Evolutionary conservation across 495 filamentous ascomycete genomes (phyloP), one percentile per base, ranked within the genome.

Genomic region (Penicillium cinerascens): DNA sequence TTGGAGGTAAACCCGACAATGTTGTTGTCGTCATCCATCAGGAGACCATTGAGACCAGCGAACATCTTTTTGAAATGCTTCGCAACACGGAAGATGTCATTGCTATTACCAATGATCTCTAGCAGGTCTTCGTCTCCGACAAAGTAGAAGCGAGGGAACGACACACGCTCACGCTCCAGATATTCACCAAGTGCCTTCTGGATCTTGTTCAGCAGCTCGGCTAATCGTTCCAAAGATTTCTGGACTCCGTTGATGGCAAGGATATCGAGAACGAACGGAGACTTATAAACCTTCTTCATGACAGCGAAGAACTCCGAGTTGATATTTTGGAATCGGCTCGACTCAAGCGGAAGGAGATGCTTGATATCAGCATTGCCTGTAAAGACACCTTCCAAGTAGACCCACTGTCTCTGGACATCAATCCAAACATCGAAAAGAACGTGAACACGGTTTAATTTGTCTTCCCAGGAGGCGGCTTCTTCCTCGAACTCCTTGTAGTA

Each of bases 51-150:
- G 21, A 99, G 75, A 44, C 93, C 93, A 48, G 93, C 93, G 74
- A 99, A 99, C 93, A 99, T 99, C 78, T 99, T 99, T 70, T 95
- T 90, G 76, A 99, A 89, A 69, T 99, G 93, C 68, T 97, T 97
- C 41, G 92, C 88, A 51, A 99, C 91, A 22, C 93, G 90, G 60
- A 90, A 76, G 10, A 92, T 95, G 60, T 99, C 93, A 60, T 96
- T 97, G 70, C 91, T 96, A 69, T 99, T 99, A 65, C 93, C 93
- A 45, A 99, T 99, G 69, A 99, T 99, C 70, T 99, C 93, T n/a
- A 99, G 78, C 51, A 99, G 75, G 69, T 99, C 93, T 69, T 99
- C 93, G 60, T 99, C 93, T 67, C 93, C 93, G 49, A 99, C 93
- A 63, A 99, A 99, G 69, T 99, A 99, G 76, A 99, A 99, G 26